Conservation (phyloP, 352 stramenopile genomes). For the Pythium aquatile region DNA sequence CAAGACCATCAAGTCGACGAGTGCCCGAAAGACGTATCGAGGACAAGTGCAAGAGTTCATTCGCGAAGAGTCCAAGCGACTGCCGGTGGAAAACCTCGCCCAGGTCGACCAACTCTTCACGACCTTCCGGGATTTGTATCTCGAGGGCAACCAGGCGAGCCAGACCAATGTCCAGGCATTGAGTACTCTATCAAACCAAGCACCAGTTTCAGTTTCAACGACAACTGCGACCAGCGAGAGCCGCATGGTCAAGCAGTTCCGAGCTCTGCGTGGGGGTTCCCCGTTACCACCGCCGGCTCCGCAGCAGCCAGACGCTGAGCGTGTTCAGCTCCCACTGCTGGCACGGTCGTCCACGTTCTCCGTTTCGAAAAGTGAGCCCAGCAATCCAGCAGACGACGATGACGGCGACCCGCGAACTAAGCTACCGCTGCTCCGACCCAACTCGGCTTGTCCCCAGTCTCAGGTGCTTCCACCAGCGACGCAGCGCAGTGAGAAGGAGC, state of each 20-base stretch:
- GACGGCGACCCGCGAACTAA: background rate
- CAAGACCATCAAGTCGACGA: constrained; percentile 21
- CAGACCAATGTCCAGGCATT: background rate
- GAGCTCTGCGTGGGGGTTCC: constrained; percentile 35
- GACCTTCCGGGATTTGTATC: constrained; percentile 41
- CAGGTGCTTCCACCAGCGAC: background rate
- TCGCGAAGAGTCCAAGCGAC: constrained; percentile 28
- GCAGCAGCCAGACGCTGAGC: background rate
- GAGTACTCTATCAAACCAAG: background rate
- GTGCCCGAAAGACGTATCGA: constrained; percentile 19
- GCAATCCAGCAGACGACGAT: constrained; percentile 14
- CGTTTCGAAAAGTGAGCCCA: background rate
- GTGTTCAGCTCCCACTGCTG: constrained; percentile 6
- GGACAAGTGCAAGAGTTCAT: constrained; percentile 38
- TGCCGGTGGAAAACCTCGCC: constrained; percentile 39
- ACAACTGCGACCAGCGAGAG: constrained; percentile 20
- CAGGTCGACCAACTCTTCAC: constrained; percentile 48
- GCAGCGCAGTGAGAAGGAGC: constrained; percentile 44
- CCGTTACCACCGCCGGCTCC: constrained; percentile 15
- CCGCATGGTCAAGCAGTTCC: constrained; percentile 55
- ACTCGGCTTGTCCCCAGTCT: background rate
- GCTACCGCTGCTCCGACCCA: background rate
- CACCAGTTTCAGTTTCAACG: background rate
- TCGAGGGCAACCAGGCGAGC: constrained; percentile 29
- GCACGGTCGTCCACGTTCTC: background rate